These are phyloP conservation scores for Rhizophlyctis rosea DNA, from an alignment of 192 early-diverging fungal genomes.

Conservation along the genomic window DNA sequence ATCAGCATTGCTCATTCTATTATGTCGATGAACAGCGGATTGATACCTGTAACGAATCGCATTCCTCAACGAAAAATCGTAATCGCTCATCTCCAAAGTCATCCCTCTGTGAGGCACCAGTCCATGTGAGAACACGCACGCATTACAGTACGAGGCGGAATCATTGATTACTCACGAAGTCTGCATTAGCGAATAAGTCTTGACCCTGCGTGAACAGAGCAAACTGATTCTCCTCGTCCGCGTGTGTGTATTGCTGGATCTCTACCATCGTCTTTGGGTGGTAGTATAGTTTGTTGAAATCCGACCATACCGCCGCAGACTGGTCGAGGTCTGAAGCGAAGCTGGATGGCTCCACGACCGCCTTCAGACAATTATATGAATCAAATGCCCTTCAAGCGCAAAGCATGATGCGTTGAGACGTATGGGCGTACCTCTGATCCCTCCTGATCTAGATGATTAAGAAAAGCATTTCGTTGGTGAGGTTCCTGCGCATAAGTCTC, in stretches of 20 bases:
- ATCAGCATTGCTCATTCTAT: neutral
- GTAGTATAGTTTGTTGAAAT: slow-evolving; percentile 74
- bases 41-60: slow-evolving; percentile 34
- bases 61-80: slow-evolving; percentile 46
- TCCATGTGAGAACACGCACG: neutral
- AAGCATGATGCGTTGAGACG: slow-evolving; percentile 1
- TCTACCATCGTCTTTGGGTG: slow-evolving; percentile 61
- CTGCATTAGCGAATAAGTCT: slow-evolving; percentile 35
- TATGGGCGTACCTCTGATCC: too few species aligned
- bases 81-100: slow-evolving; percentile 39
- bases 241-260: slow-evolving; percentile 52
- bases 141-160: neutral
- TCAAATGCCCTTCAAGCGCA: neutral
- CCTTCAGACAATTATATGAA: too few species aligned
- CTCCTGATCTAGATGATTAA: slow-evolving; percentile 36
- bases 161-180: slow-evolving; percentile 11
- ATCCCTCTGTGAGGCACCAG: slow-evolving; percentile 27
- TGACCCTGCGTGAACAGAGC: slow-evolving; percentile 53
- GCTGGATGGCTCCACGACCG: slow-evolving; percentile 31
- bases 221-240: slow-evolving; percentile 53
- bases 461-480: slow-evolving; percentile 34
- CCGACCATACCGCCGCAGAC: slow-evolving; percentile 69
- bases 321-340: slow-evolving; percentile 52
- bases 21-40: neutral
- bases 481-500: slow-evolving; percentile 39